phyloP scores from a whole-genome alignment of 2,329 filamentous ascomycete genomes.

The Colletotrichum aenigma region DNA sequence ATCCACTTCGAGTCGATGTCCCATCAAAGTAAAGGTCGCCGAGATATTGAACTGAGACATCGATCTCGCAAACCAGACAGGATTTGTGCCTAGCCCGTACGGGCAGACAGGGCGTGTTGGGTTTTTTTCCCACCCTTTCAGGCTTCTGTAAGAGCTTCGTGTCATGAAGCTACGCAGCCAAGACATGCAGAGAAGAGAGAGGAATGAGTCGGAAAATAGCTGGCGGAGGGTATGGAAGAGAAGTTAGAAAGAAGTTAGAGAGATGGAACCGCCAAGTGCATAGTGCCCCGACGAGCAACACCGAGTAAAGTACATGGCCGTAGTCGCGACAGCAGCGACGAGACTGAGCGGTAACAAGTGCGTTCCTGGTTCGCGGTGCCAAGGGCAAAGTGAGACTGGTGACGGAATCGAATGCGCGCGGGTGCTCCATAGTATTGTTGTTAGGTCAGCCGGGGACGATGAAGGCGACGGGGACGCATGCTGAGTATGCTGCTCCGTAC shows the following conservation, averaged over 20 bases:
- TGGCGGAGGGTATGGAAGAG: neutral
- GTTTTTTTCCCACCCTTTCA: neutral
- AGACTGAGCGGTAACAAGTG: neutral
- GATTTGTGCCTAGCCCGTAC: neutral
- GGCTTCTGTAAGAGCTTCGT: neutral
- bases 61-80: neutral
- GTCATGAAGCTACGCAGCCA: neutral
- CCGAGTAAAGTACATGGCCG: neutral
- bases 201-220: neutral
- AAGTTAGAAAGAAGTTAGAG: neutral
- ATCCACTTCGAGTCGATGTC: neutral
- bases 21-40: neutral
- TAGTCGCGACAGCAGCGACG: neutral
- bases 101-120: neutral
- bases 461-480: neutral
- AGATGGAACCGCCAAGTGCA: neutral
- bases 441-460: neutral
- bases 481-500: neutral
- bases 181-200: neutral
- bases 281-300: neutral
- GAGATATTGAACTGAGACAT: neutral
- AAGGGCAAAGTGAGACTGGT: neutral
- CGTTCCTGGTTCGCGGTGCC: neutral
- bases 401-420: neutral
- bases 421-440: neutral